Evolutionary conservation across 352 stramenopile genomes (phyloP).

Genomic region (Pythium periplocum): DNA sequence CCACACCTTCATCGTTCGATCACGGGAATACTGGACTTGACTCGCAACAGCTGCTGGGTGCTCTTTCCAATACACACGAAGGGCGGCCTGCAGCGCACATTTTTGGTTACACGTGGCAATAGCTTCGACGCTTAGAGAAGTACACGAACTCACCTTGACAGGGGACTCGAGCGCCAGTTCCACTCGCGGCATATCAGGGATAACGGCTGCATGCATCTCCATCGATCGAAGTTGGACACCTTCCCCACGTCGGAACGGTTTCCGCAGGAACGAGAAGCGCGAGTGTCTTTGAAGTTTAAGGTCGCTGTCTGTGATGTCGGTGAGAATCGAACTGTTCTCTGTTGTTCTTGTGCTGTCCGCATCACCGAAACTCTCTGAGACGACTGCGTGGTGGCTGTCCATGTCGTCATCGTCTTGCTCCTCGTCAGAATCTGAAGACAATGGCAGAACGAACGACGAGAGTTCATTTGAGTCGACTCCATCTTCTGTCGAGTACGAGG

Average conservation of each 20-base stretch:
- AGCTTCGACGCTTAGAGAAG: not conserved
- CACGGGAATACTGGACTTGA: slow-evolving; percentile 66
- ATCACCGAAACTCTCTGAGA: slow-evolving; percentile 75
- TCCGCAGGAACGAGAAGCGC: slow-evolving; percentile 55
- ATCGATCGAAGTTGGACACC: slow-evolving; percentile 35
- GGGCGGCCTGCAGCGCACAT: slow-evolving; percentile 36
- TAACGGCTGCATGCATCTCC: slow-evolving; percentile 35
- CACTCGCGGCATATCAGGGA: slow-evolving; percentile 37
- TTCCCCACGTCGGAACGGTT: slow-evolving; percentile 60
- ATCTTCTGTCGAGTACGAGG: no score
- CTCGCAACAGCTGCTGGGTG: slow-evolving; percentile 48
- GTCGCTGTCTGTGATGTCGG: slow-evolving; percentile 51
- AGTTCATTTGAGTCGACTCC: no score
- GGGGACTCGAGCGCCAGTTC: slow-evolving; percentile 48
- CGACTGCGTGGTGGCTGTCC: slow-evolving; percentile 62
- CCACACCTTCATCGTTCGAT: slow-evolving; percentile 76
- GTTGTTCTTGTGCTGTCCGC: slow-evolving; percentile 64
- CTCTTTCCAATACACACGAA: slow-evolving; percentile 51
- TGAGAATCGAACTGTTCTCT: slow-evolving; percentile 64
- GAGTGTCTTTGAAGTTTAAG: slow-evolving; percentile 42
- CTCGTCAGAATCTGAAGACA: slow-evolving; percentile 6
- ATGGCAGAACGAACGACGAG: no score
- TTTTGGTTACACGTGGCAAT: not conserved
- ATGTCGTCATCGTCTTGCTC: slow-evolving; percentile 56
- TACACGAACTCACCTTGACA: slow-evolving; percentile 36